These are phyloP conservation scores for Rhynchosporium secalis DNA, from an alignment of 2,329 filamentous ascomycete genomes.

Conservation along the genomic window DNA sequence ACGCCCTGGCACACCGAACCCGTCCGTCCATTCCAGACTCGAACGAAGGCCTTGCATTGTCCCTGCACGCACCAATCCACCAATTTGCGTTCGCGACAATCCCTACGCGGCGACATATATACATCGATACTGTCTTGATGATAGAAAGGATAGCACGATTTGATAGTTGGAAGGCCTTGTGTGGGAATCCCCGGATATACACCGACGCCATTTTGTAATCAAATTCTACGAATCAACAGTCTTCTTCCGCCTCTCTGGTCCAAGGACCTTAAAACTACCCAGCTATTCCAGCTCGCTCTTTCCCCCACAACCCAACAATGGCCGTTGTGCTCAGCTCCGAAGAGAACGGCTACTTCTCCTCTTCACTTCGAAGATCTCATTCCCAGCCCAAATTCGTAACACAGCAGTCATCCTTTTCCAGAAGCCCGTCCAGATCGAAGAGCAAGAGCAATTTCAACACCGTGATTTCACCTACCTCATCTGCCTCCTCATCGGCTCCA, in stretches of 20 bases:
- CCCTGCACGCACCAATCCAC: neutral
- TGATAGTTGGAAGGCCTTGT: slow-evolving; percentile 25
- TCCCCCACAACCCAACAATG: slow-evolving; percentile 31
- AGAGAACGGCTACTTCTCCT: slow-evolving; percentile 57
- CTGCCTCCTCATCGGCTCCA: slow-evolving; percentile 51
- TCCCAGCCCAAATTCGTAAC: slow-evolving; percentile 59
- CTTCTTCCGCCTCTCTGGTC: slow-evolving; percentile 18
- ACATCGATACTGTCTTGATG: slow-evolving; percentile 26
- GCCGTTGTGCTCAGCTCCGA: slow-evolving; percentile 47
- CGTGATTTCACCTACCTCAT: slow-evolving; percentile 33
- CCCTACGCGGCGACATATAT: neutral
- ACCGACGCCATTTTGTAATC: neutral
- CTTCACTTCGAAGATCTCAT: slow-evolving; percentile 58
- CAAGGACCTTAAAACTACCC: slow-evolving; percentile 27
- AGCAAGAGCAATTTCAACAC: slow-evolving; percentile 34
- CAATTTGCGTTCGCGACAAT: neutral
- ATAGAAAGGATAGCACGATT: slow-evolving; percentile 20
- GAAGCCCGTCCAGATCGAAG: slow-evolving; percentile 48
- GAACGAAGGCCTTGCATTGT: neutral
- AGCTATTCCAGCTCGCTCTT: neutral
- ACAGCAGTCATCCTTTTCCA: slow-evolving; percentile 51
- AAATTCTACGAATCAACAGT: slow-evolving; percentile 11
- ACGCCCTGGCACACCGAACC: slow-evolving; percentile 4
- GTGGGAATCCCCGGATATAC: slow-evolving; percentile 22
- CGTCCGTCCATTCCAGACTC: slow-evolving; percentile 6